Conservation (phyloP, 176 grass and related monocot genomes). For the Lolium perenne region DNA sequence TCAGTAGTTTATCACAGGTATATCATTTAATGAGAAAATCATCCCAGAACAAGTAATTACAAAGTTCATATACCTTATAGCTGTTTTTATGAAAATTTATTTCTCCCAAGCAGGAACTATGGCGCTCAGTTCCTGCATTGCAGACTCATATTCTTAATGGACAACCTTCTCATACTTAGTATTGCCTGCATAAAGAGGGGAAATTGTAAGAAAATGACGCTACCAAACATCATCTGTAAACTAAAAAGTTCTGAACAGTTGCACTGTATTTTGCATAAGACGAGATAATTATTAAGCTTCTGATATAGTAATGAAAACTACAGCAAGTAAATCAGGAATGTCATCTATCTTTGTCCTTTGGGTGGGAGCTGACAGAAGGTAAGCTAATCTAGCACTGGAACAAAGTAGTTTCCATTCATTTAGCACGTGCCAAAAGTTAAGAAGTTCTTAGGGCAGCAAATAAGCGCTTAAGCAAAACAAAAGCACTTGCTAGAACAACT, state of each 20-base stretch:
- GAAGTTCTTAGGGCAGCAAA: slow-evolving; percentile 6
- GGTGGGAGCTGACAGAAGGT: neutral
- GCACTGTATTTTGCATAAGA: neutral
- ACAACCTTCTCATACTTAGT: too few species aligned
- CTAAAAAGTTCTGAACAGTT: neutral
- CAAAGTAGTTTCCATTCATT: slow-evolving; percentile 16
- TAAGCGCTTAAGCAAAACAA: slow-evolving; percentile 18
- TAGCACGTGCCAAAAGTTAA: slow-evolving; percentile 1
- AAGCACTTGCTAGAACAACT: neutral
- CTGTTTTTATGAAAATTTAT: slow-evolving; percentile 90
- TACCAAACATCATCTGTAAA: slow-evolving; percentile 36
- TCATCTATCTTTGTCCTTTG: too few species aligned
- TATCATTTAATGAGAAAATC: too few species aligned
- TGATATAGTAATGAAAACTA: too few species aligned
- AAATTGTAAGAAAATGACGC: slow-evolving; percentile 6
- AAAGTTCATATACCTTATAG: too few species aligned
- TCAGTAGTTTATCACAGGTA: too few species aligned
- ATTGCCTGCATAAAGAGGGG: too few species aligned
- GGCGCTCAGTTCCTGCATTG: too few species aligned
- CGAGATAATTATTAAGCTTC: too few species aligned
- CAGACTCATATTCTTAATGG: too few species aligned
- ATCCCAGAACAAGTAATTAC: too few species aligned
- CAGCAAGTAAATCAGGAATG: too few species aligned
- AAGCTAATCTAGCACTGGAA: slow-evolving; percentile 19
- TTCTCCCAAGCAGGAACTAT: slow-evolving; percentile 96